Conservation (phyloP, 176 grass and related monocot species). For the Sorghum bicolor region DNA sequence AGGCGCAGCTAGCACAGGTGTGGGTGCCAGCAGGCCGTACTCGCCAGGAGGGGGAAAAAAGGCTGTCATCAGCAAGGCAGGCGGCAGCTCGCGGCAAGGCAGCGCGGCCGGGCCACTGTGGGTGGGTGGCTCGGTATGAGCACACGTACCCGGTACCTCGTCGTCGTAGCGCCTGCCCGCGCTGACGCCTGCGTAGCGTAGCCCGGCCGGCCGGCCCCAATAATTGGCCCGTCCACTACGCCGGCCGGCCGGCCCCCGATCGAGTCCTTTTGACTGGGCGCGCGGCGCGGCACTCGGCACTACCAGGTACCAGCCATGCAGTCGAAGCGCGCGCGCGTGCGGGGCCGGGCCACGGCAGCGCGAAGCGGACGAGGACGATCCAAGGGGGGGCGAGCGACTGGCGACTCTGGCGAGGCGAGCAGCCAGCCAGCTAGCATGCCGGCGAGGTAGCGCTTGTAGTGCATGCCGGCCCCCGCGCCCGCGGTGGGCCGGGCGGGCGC, state of each 20-base stretch:
- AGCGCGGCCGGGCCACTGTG: not conserved
- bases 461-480: not conserved
- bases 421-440: too few relatives aligned
- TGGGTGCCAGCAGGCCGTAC: not conserved
- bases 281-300: not conserved
- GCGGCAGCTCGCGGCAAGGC: not conserved
- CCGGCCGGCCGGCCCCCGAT: too few relatives aligned
- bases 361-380: not conserved
- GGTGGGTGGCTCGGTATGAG: not conserved
- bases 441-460: not conserved
- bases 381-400: too few relatives aligned
- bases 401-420: too few relatives aligned
- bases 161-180: not conserved
- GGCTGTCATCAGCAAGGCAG: not conserved
- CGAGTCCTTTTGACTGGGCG: not conserved
- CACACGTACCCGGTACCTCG: not conserved
- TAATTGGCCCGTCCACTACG: constrained; percentile 1
- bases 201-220: not conserved
- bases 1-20: not conserved
- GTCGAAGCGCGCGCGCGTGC: not conserved
- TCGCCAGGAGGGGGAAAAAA: not conserved
- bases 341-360: not conserved
- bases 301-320: too few relatives aligned
- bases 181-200: not conserved
- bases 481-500: not conserved